A percentile compares a stretch with the other conserved stretches of the same genome.
phyloP scores from a whole-genome alignment of 1,284 basidiomycete genomes.

The Pascua sp. region DNA sequence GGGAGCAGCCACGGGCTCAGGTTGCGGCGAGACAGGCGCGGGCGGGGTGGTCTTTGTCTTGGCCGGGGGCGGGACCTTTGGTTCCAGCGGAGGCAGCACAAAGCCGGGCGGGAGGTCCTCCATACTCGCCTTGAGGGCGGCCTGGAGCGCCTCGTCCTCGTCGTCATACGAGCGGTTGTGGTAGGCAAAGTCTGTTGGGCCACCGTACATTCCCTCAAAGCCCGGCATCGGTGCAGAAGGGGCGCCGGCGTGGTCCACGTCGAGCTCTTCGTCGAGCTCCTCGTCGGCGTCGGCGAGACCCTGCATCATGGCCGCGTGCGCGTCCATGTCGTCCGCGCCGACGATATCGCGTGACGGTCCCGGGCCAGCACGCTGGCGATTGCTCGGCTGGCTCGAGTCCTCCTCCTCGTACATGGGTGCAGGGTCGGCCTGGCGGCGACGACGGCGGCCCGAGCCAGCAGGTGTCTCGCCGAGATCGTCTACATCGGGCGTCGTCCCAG shows the following conservation, averaged over 20 bases:
- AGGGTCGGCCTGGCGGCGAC: conserved; percentile 19
- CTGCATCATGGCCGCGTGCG: conserved; percentile 5
- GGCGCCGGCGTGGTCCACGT: conserved; percentile 20
- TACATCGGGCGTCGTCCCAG: conserved; percentile 8
- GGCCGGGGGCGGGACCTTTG: neutral
- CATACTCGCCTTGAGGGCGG: conserved; percentile 76
- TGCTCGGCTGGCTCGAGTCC: neutral
- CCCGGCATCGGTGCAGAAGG: conserved; percentile 1
- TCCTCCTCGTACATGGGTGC: conserved; percentile 8
- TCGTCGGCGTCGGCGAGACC: conserved; percentile 21
- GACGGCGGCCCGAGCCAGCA: conserved; percentile 16
- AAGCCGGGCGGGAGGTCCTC: conserved; percentile 57
- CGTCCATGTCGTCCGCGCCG: conserved; percentile 39
- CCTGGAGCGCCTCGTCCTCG: conserved; percentile 79
- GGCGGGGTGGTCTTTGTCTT: neutral
- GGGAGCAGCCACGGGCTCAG: conserved; percentile 28
- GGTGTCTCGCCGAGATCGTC: conserved; percentile 20
- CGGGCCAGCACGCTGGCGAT: too few relatives aligned
- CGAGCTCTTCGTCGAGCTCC: conserved; percentile 18
- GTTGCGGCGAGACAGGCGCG: neutral
- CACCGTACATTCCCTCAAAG: conserved; percentile 12
- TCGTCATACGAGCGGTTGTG: conserved; percentile 63
- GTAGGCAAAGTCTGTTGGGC: conserved; percentile 37
- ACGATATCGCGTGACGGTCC: conserved; percentile 1
- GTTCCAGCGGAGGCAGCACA: conserved; percentile 19